Percentiles rank a stretch among this genome's conserved stretches.
These are phyloP conservation scores for Boletus tomentosulus DNA, from an alignment of 768 basidiomycete genomes.

Conservation along the genomic window DNA sequence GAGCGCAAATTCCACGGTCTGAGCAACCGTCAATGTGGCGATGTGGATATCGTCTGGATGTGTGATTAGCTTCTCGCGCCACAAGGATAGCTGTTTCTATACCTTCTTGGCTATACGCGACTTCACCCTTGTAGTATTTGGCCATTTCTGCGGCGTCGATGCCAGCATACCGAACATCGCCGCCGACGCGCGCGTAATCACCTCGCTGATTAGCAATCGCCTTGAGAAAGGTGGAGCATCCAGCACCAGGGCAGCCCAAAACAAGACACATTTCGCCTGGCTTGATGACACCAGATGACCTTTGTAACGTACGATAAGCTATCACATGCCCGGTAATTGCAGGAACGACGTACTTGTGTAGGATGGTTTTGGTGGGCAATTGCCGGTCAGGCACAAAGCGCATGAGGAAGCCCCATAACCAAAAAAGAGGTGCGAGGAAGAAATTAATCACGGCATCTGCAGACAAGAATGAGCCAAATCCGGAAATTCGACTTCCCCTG, in stretches of 20 bases:
- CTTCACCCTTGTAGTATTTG: slow-evolving; percentile 74
- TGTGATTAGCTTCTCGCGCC: neutral
- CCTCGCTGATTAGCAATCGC: slow-evolving; percentile 71
- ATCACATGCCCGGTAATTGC: neutral
- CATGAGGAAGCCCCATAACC: slow-evolving; percentile 41
- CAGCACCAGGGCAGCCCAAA: slow-evolving; percentile 77
- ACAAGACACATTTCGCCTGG: slow-evolving; percentile 87
- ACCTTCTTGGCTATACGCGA: slow-evolving; percentile 78
- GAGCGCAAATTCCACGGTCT: slow-evolving; percentile 69
- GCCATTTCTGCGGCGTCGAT: slow-evolving; percentile 73
- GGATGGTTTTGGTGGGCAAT: slow-evolving; percentile 46
- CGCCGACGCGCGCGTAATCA: slow-evolving; percentile 58
- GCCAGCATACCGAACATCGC: slow-evolving; percentile 80
- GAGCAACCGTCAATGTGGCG: slow-evolving; percentile 74
- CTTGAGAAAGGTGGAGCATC: slow-evolving; percentile 86
- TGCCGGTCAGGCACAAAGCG: slow-evolving; percentile 37
- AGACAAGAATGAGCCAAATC: neutral
- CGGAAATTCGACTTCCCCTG: neutral
- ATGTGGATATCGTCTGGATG: slow-evolving; percentile 72
- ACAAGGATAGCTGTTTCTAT: neutral
- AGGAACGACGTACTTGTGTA: slow-evolving; percentile 48
- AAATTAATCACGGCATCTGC: slow-evolving; percentile 52
- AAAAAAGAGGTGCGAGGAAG: slow-evolving; percentile 48
- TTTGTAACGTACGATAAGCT: slow-evolving; percentile 17
- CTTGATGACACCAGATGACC: slow-evolving; percentile 65